Base-by-base conservation (phyloP, 352 stramenopile genomes). In the Globisporangium cederbergense region DNA sequence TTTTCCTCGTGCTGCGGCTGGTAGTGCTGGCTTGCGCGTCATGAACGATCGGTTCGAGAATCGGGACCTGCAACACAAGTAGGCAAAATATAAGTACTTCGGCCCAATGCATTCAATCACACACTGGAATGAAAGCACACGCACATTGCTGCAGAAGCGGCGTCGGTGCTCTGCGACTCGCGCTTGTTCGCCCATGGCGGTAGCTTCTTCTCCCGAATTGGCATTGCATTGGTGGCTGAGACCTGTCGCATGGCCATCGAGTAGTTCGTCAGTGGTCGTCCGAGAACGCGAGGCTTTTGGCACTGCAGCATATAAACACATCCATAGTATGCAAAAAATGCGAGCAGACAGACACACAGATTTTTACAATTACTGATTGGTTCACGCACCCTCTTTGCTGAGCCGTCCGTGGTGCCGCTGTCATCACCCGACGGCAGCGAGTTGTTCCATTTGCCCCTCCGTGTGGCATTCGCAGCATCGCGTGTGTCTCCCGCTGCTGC, bases 111-210 rank as follows among this genome's bases (percentile, higher is more conserved):
- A 47, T 47, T 43, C 38, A 50, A 55, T 7, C 30, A 1, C 30
- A 34, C 13, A 13, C 7, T 25, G 5, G 10, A 28, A 9, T 13
- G n/a, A 5, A 10, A 32, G 4, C 13, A 40, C 4, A 62, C 59
- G 25, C 9, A 70, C 64, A 66, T 58, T 25, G 64, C 64, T 18
- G 62, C 54, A 0, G 52, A 66, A 14, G 53, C 47, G 16, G 60
- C 64, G 36, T 66, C 59, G 6, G 46, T 67, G 59, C 50, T 62
- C 51, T 70, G 64, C 14, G 46, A 45, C 36, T 52, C 64, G 45
- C 60, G 50, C 28, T 70, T 63, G 34, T 56, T 66, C 34, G 58
- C 64, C 64, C 64, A 70, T 4, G 64, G 53, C 28, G 64, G 64
- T 9, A 58, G 18, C 58, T 70, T 60, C 59, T 45, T 54, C n/a